phyloP scores from a whole-genome alignment of 208 protist species.

The Endotrypanum monterogeii region DNA sequence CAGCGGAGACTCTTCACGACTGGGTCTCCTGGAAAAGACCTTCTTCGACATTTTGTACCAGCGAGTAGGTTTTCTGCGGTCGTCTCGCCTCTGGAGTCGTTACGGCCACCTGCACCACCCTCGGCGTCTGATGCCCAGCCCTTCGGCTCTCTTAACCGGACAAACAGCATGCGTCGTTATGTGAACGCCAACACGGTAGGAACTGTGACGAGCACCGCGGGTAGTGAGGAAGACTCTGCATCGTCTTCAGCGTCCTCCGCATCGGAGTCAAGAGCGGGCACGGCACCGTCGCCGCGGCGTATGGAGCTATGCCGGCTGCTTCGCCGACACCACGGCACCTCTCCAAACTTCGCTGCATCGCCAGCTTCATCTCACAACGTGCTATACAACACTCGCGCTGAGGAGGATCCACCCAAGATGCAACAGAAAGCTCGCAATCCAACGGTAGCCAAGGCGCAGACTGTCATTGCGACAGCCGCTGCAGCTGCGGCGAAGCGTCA shows the following conservation, averaged over 20 bases:
- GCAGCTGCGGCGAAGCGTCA: not conserved
- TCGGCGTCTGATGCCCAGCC: slow-evolving; percentile 60
- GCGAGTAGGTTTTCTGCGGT: slow-evolving; percentile 12
- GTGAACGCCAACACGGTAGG: slow-evolving; percentile 35
- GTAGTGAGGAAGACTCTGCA: not conserved
- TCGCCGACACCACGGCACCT: slow-evolving; percentile 3
- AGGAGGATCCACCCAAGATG: not conserved
- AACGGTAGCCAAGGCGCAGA: slow-evolving; percentile 37
- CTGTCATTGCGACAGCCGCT: slow-evolving; percentile 37
- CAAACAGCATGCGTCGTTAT: slow-evolving; percentile 36
- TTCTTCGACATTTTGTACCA: slow-evolving; percentile 8
- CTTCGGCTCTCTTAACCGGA: slow-evolving; percentile 53
- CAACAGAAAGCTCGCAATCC: not conserved
- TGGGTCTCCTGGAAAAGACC: slow-evolving; percentile 11
- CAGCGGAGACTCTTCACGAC: slow-evolving; percentile 15
- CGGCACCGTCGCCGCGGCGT: slow-evolving; percentile 1
- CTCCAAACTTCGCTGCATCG: not conserved
- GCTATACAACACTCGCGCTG: not conserved
- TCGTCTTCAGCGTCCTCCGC: not conserved
- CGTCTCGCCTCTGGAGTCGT: slow-evolving; percentile 36
- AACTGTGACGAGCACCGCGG: not conserved
- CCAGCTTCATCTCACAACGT: not conserved
- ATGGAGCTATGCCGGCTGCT: slow-evolving; percentile 27
- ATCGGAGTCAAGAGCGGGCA: not conserved
- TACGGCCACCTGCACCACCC: slow-evolving; percentile 47